Evolutionary conservation across 495 filamentous ascomycete genomes (phyloP).

Genomic region (Penicillium riverlandense): DNA sequence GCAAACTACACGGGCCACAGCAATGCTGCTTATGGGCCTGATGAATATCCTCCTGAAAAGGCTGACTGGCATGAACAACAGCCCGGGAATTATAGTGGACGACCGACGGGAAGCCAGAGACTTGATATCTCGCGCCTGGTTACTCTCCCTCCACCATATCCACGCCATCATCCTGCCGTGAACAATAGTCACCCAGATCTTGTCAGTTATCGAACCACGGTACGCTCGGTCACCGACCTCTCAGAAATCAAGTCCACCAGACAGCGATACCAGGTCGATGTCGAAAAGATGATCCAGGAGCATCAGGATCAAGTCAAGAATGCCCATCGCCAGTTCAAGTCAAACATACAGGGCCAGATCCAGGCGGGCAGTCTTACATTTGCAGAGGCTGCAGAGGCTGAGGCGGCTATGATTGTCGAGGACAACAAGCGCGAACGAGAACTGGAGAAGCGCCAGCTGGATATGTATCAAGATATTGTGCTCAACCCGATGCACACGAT

Average conservation of each 20-base stretch:
- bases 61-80: conserved; percentile 65
- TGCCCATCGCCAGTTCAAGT: conserved; percentile 41
- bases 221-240: conserved; percentile 71
- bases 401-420: conserved; percentile 56
- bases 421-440: conserved; percentile 56
- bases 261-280: conserved; percentile 42
- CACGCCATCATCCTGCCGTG: conserved; percentile 86
- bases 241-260: conserved; percentile 63
- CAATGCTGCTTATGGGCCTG: conserved; percentile 37
- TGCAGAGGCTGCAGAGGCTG: conserved; percentile 71
- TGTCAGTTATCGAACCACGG: conserved; percentile 62
- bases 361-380: conserved; percentile 68
- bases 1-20: conserved; percentile 23
- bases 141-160: conserved; percentile 88
- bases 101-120: conserved; percentile 34
- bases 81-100: conserved; percentile 17
- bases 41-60: conserved; percentile 84
- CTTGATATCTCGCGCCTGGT: conserved; percentile 89
- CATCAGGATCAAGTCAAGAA: conserved; percentile 37
- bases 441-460: conserved; percentile 63
- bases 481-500: conserved; percentile 71
- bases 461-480: conserved; percentile 66
- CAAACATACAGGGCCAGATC: conserved; percentile 68
- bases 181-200: conserved; percentile 93
- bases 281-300: conserved; percentile 28